These are phyloP conservation scores for Plasmodium gaboni DNA, from an alignment of 169 alveolate genomes.

Conservation along the genomic window DNA sequence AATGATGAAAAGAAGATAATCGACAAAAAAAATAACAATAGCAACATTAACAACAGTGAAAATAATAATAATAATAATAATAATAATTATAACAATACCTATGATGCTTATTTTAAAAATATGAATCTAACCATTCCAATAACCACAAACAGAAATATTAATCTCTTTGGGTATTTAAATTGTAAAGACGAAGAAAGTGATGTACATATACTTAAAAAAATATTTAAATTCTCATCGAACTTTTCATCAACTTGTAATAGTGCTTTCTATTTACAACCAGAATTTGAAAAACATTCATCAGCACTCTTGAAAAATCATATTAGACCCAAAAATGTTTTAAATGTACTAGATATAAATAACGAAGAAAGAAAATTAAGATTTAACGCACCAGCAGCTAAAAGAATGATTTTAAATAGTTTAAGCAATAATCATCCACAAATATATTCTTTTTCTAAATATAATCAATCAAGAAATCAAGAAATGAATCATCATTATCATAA, in stretches of 20 bases:
- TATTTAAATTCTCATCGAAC: conserved; percentile 48
- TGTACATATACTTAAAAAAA: conserved; percentile 55
- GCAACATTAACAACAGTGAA: not conserved
- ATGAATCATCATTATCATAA: conserved; percentile 7
- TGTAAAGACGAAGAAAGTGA: conserved; percentile 73
- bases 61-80: not conserved
- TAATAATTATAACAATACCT: not conserved
- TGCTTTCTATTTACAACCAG: conserved; percentile 73
- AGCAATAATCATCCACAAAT: conserved; percentile 71
- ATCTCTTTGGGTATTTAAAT: conserved; percentile 58
- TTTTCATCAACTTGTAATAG: conserved; percentile 66
- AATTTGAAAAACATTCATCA: conserved; percentile 59
- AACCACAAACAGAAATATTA: conserved; percentile 18
- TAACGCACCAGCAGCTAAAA: conserved; percentile 72
- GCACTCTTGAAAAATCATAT: conserved; percentile 58
- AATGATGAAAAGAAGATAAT: not conserved
- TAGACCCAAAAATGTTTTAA: conserved; percentile 58
- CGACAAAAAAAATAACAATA: conserved; percentile 1
- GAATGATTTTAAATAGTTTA: conserved; percentile 71
- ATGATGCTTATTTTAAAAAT: conserved; percentile 43
- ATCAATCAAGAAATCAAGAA: not conserved
- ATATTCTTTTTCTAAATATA: conserved; percentile 20
- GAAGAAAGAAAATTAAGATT: conserved; percentile 72
- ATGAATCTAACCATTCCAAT: conserved; percentile 51
- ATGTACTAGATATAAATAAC: conserved; percentile 63